These are phyloP conservation scores for Macrolepiota fuliginosa DNA, from an alignment of 768 basidiomycete species.

Conservation along the genomic window DNA sequence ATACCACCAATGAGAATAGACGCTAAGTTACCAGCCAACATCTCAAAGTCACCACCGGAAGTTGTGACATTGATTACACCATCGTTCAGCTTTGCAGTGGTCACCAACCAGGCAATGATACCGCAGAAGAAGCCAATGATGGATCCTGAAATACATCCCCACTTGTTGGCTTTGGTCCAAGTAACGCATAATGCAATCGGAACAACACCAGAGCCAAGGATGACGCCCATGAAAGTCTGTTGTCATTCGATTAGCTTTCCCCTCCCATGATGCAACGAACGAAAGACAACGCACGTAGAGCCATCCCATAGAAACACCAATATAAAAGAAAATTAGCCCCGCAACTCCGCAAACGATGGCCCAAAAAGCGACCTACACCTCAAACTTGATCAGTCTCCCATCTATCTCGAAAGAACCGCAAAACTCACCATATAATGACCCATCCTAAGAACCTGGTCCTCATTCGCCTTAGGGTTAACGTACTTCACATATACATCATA, in stretches of 20 bases:
- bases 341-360: constrained; percentile 81
- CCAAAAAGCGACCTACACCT: constrained; percentile 57
- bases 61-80: constrained; percentile 71
- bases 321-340: constrained; percentile 84
- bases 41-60: constrained; percentile 53
- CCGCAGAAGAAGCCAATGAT: constrained; percentile 68
- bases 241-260: neutral
- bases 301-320: constrained; percentile 93
- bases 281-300: constrained; percentile 65
- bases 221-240: constrained; percentile 82
- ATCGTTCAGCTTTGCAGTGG: constrained; percentile 67
- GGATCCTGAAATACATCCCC: constrained; percentile 77
- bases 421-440: constrained; percentile 61
- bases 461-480: constrained; percentile 80
- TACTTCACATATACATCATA: constrained; percentile 88
- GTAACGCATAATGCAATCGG: constrained; percentile 86
- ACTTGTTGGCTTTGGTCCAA: constrained; percentile 84
- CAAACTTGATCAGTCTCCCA: neutral
- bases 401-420: neutral
- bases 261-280: neutral
- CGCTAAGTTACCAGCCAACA: constrained; percentile 90
- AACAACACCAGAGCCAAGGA: constrained; percentile 81
- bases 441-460: constrained; percentile 64
- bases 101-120: constrained; percentile 82
- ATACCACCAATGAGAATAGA: constrained; percentile 82